Percentiles rank a stretch among this genome's conserved stretches.
Evolutionary conservation across 768 basidiomycete genomes (phyloP).

Genomic region (Lactarius sp.): DNA sequence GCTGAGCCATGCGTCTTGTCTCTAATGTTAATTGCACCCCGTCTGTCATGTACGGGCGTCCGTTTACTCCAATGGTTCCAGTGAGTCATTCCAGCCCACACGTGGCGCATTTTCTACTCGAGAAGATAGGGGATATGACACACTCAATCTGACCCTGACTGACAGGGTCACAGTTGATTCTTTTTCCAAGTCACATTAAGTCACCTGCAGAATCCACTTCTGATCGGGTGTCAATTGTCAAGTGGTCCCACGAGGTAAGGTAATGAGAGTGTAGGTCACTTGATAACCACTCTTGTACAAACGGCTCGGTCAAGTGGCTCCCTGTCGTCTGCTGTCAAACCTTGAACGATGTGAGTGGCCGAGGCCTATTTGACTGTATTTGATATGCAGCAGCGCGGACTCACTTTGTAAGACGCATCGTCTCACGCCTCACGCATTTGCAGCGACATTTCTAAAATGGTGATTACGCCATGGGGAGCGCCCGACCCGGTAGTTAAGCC

Average conservation of each 20-base stretch:
- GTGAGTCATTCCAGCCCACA: not conserved
- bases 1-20: not conserved
- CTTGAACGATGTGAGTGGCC: not conserved
- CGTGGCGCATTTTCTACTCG: not conserved
- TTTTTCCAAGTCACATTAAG: constrained; percentile 3
- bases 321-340: not conserved
- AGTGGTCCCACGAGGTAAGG: not conserved
- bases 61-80: not conserved
- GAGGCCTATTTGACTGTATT: not conserved
- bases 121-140: constrained; percentile 4
- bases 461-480: not conserved
- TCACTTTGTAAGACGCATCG: not conserved
- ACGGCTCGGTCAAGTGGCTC: not conserved
- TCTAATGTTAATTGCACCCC: not conserved
- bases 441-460: not conserved
- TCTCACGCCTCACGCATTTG: not conserved
- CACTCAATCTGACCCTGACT: not conserved
- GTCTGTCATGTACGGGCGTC: not conserved
- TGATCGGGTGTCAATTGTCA: not conserved
- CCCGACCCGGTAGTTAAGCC: constrained; percentile 1
- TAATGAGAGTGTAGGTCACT: not conserved
- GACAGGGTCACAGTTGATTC: not conserved
- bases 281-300: not conserved
- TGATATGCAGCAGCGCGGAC: not conserved
- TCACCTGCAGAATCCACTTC: not conserved